Percentiles rank a stretch among this genome's conserved stretches.
Conservation (phyloP, 495 filamentous ascomycete species). For the Elasticomyces elasticus region DNA sequence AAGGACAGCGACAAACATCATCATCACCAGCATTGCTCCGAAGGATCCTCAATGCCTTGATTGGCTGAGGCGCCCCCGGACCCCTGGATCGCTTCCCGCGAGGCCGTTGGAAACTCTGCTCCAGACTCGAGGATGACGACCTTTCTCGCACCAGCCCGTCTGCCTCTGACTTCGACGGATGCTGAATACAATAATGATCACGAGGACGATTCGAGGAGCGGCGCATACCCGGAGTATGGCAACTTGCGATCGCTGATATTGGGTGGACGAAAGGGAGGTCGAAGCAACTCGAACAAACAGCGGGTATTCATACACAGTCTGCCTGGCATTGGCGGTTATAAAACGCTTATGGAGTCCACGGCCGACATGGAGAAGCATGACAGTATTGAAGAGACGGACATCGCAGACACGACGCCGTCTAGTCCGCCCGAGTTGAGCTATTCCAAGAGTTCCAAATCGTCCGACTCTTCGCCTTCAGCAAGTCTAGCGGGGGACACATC, state of each 20-base stretch:
- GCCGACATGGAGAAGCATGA: constrained; percentile 3
- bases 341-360: not conserved
- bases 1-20: no score
- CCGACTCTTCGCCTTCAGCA: constrained; percentile 68
- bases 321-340: constrained; percentile 8
- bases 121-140: not conserved
- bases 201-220: not conserved
- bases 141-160: constrained; percentile 1
- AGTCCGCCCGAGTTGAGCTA: constrained; percentile 76
- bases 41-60: not conserved
- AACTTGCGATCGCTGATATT: constrained; percentile 13
- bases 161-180: constrained; percentile 3
- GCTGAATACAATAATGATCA: not conserved
- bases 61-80: not conserved
- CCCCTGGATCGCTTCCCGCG: not conserved
- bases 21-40: no score
- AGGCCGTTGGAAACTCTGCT: not conserved
- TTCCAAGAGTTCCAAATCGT: constrained; percentile 83
- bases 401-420: constrained; percentile 44
- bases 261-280: not conserved
- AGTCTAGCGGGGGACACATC: constrained; percentile 30
- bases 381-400: constrained; percentile 4
- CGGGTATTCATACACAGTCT: constrained; percentile 3
- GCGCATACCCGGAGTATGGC: not conserved
- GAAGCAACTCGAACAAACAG: not conserved